Evolutionary conservation across 345 rosid genomes (phyloP), one percentile per base, ranked within the genome.

Genomic region (Zanthoxylum bungeanum): DNA sequence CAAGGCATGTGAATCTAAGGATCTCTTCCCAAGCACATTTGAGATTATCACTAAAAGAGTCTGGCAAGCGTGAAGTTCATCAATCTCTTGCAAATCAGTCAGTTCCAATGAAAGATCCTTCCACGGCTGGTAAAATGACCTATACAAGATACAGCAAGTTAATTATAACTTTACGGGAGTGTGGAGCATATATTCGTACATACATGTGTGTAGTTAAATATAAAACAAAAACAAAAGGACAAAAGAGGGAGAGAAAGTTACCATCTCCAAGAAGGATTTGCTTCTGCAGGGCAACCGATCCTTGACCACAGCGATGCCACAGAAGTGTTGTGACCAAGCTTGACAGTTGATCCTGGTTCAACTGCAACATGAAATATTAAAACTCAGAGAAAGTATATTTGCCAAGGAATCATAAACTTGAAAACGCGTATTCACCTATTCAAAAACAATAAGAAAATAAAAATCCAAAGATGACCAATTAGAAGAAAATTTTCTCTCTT

Each of bases 251-350:
- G 49, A 55, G 67, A 27, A 4, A 47, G 60, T 79, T 91, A 91
- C 98, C 98, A 92, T 90, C 92, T 90, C 98, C 97, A 92, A 66
- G 76, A 72, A 31, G 92, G 90, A 78, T 79, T 77, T 2, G 85
- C 88, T 82, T 94, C 98, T 33, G 89, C 64, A 37, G 98, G 95
- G 66, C 80, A 76, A 58, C 81, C 63, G 33, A 94, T 83, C 79
- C 69, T 86, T 5, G 86, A 79, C 53, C 82, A 80, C 28, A 86
- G 56, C 10, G 86, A 76, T 59, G 59, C 39, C 61, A 68, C 59
- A 2, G 78, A 50, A 46, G 72, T 64, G 36, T 59, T 42, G n/a
- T 64, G 68, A 39, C 2, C 60, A 57, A 66, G 66, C 57, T 37
- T 21, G 39, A 51, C 66, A 58, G 75, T 83, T 49, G 85, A 68